Evolutionary conservation across 1,284 basidiomycete species (phyloP).

Genomic region (Exsudoporus floridanus): DNA sequence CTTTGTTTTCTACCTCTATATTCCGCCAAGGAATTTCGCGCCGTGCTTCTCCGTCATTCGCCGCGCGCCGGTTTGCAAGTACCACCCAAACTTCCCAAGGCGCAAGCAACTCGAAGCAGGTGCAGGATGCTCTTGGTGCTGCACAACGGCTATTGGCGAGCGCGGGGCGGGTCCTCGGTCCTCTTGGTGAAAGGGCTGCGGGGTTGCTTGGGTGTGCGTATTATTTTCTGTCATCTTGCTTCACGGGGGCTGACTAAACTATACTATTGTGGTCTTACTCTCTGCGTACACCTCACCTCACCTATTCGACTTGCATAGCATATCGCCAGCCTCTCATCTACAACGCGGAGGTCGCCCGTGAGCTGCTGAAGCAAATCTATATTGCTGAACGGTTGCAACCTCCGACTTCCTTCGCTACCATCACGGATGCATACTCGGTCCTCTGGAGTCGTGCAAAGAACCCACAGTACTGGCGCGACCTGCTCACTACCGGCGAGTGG

Average conservation of each 20-base stretch:
- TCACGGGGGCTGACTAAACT: conserved; percentile 6
- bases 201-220: conserved; percentile 66
- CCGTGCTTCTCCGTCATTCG: conserved; percentile 11
- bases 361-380: conserved; percentile 90
- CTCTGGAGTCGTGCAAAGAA: conserved; percentile 71
- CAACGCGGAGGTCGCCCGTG: conserved; percentile 82
- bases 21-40: conserved; percentile 24
- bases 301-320: conserved; percentile 46
- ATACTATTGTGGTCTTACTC: not conserved
- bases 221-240: not conserved
- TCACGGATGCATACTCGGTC: conserved; percentile 71
- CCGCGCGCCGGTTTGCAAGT: conserved; percentile 28
- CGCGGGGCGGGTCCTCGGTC: conserved; percentile 56
- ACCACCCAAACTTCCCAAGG: conserved; percentile 16
- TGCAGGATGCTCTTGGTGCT: conserved; percentile 59
- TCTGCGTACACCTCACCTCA: not conserved
- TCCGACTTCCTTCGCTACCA: conserved; percentile 64
- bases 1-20: conserved; percentile 23
- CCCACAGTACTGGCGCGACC: conserved; percentile 68
- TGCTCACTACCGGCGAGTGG: conserved; percentile 75
- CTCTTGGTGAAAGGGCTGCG: conserved; percentile 58
- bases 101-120: conserved; percentile 60
- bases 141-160: conserved; percentile 58
- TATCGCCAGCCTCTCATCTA: conserved; percentile 83
- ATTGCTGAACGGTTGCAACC: conserved; percentile 84